These are phyloP conservation scores for Harringtonia lauricola DNA, from an alignment of 2,329 filamentous ascomycete species.

Conservation along the genomic window DNA sequence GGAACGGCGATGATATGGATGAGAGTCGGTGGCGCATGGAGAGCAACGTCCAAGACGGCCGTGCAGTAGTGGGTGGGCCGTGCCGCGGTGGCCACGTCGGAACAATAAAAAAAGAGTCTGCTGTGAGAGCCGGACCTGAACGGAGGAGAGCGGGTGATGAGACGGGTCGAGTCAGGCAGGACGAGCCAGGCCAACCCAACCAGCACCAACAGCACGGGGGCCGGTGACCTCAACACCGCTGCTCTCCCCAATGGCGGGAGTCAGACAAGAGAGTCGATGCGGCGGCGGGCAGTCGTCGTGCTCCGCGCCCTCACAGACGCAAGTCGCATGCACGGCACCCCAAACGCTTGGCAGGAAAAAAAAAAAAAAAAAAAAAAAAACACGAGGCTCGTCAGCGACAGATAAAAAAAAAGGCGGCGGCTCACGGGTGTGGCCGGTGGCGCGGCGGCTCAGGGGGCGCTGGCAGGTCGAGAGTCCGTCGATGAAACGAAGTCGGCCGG, in stretches of 20 bases:
- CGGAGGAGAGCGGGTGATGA: not conserved
- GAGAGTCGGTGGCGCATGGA: too few relatives aligned
- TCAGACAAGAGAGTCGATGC: not conserved
- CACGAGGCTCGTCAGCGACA: too few relatives aligned
- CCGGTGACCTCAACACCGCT: not conserved
- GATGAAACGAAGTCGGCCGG: not conserved
- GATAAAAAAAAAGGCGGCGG: too few relatives aligned
- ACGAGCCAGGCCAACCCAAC: not conserved
- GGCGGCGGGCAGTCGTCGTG: not conserved
- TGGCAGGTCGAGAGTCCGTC: too few relatives aligned
- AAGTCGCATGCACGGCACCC: not conserved
- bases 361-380: not conserved
- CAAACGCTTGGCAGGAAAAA: not conserved
- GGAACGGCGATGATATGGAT: too few relatives aligned
- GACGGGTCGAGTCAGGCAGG: not conserved
- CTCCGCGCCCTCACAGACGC: not conserved
- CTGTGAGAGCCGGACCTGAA: not conserved
- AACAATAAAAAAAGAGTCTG: not conserved
- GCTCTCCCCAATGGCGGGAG: conserved; percentile 1
- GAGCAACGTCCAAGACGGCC: too few relatives aligned
- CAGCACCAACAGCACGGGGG: too few relatives aligned
- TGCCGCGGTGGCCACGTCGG: too few relatives aligned
- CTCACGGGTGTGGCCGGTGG: too few relatives aligned
- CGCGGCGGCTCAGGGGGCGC: too few relatives aligned
- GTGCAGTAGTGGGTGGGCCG: too few relatives aligned